phyloP scores from a whole-genome alignment of 225 moss, liverwort and hornwort species.

The Takakia lepidozioides region DNA sequence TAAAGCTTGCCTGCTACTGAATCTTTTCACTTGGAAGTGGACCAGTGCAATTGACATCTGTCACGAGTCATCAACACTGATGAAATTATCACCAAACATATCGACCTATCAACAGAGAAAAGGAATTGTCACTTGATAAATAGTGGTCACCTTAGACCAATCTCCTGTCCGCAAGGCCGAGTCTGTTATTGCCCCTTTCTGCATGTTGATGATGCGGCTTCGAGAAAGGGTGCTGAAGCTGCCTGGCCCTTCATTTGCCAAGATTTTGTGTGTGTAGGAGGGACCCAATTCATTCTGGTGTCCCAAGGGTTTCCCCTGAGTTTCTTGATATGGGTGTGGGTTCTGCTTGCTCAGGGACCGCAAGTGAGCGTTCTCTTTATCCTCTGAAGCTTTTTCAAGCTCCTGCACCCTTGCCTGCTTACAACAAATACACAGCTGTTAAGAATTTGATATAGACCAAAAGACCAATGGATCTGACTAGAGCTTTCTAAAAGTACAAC shows the following conservation, averaged over 20 bases:
- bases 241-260: slow-evolving; percentile 6
- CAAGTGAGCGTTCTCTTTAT: slow-evolving; percentile 49
- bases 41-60: slow-evolving; percentile 3
- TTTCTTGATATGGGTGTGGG: slow-evolving; percentile 8
- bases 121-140: slow-evolving; percentile 14
- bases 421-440: slow-evolving; percentile 4
- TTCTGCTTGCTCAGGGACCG: slow-evolving; percentile 28
- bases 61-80: slow-evolving; percentile 2
- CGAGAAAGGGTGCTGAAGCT: slow-evolving; percentile 10
- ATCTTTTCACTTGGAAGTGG: background rate
- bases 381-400: slow-evolving; percentile 50
- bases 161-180: too few relatives aligned
- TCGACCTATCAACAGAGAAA: too few relatives aligned
- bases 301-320: slow-evolving; percentile 4
- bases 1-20: too few relatives aligned
- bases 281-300: slow-evolving; percentile 6
- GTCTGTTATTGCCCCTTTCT: slow-evolving; percentile 10
- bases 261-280: slow-evolving; percentile 13
- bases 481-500: too few relatives aligned
- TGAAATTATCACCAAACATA: slow-evolving; percentile 10
- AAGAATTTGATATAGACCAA: too few relatives aligned
- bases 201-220: slow-evolving; percentile 9
- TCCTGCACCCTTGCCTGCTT: slow-evolving; percentile 63
- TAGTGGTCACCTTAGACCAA: slow-evolving; percentile 9
- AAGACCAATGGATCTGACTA: too few relatives aligned